phyloP scores from a whole-genome alignment of 2,329 filamentous ascomycete genomes.

The Neonectria faginata region DNA sequence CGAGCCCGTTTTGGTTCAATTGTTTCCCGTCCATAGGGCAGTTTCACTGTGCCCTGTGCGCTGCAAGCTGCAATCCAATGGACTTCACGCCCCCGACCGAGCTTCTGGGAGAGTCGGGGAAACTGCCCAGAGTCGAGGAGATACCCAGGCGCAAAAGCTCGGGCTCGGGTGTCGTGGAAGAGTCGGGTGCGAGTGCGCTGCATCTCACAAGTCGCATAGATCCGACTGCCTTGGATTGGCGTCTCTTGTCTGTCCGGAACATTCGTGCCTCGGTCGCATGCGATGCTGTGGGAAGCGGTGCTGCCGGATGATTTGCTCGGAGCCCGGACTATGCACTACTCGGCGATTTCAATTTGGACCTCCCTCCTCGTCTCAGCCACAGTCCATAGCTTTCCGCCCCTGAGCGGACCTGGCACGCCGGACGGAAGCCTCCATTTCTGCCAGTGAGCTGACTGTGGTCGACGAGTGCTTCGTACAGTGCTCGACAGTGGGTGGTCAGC shows the following conservation, averaged over 20 bases:
- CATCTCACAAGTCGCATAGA: conserved; percentile 13
- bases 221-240: conserved; percentile 10
- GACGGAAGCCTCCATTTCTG: neutral
- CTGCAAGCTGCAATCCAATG: neutral
- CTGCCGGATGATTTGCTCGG: neutral
- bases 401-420: neutral
- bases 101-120: conserved; percentile 25
- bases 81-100: conserved; percentile 11
- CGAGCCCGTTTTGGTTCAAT: neutral
- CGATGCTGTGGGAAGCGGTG: neutral
- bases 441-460: conserved; percentile 17
- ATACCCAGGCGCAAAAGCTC: conserved; percentile 9
- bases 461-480: conserved; percentile 3
- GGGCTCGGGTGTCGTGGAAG: conserved; percentile 38
- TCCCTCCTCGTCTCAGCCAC: conserved; percentile 7
- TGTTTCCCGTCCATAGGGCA: neutral
- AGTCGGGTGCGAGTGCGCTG: conserved; percentile 26
- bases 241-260: neutral
- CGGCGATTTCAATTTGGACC: neutral
- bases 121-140: conserved; percentile 13
- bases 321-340: neutral
- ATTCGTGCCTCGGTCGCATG: conserved; percentile 1
- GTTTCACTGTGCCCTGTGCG: neutral
- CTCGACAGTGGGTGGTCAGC: conserved; percentile 39
- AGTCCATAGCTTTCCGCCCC: neutral